Percentiles rank a stretch among this genome's conserved stretches.
These are phyloP conservation scores for Aphanomyces cochlioides DNA, from an alignment of 352 stramenopile species.

Conservation along the genomic window DNA sequence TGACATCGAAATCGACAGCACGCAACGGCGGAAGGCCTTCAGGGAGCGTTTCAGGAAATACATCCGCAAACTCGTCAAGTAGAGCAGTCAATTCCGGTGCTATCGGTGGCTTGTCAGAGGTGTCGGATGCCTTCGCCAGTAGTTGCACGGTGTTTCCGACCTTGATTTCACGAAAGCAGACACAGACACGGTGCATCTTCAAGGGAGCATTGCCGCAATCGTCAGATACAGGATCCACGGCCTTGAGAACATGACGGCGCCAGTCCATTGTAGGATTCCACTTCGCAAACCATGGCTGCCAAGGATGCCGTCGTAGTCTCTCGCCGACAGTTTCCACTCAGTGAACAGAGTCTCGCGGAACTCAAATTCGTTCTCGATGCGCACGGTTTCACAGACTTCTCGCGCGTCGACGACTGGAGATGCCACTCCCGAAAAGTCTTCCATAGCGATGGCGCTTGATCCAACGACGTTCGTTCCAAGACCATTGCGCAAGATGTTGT, in stretches of 20 bases:
- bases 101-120: not conserved
- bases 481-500: not conserved
- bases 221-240: not conserved
- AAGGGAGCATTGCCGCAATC: not conserved
- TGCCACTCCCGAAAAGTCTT: not conserved
- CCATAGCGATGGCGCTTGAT: not conserved
- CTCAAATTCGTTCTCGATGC: not conserved
- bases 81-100: not conserved
- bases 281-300: constrained; percentile 25
- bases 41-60: constrained; percentile 16
- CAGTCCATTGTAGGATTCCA: constrained; percentile 27
- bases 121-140: not conserved
- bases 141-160: not conserved
- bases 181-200: not conserved
- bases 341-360: not conserved
- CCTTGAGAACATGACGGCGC: not conserved
- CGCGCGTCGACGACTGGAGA: not conserved
- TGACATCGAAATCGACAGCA: constrained; percentile 21
- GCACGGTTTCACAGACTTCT: not conserved
- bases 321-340: constrained; percentile 16
- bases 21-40: not conserved
- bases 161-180: not conserved
- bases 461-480: not conserved
- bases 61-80: constrained; percentile 10
- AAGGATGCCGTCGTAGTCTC: constrained; percentile 21